Evolutionary conservation across 805 yeast species (phyloP), one percentile per base, ranked within the genome.

Genomic region (Cyberlindnera americana): DNA sequence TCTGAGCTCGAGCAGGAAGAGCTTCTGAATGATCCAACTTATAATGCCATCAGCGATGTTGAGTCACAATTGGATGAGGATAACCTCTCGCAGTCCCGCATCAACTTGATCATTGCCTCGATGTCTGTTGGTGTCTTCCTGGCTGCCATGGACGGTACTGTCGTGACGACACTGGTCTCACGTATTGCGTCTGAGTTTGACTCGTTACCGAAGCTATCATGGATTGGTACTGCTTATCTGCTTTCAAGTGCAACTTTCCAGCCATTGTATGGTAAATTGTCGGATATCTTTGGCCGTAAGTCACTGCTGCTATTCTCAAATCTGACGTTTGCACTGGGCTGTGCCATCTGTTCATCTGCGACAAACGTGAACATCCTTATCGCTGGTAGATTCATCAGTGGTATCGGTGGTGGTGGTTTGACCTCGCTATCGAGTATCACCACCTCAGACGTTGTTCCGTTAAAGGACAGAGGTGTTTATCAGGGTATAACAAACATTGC

Each of bases 391-490:
- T 77, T 84, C 46, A 66, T 89, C 30, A 77, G 91, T 13, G 97
- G 97, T 12, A 73, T 84, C 37, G 96, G 96, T 11, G 96, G 95
- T 14, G 93, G 95, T 8, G 96, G 96, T 1, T 69, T 88, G 53
- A 77, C 85, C 11, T 69, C 88, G 0, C 64, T 87, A 50, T 73
- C 85, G 7, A 77, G 91, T 2, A 84, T 89, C 40, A 74, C 91
- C 1, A 72, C 84, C 49, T 77, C 86, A 14, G 96, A 89, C 60
- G 64, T 88, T 35, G 81, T 88, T 10, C 83, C 95, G 0, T 67
- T 83, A 46, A 70, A 93, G 40, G 77, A 81, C 29, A 69, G 96
- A 43, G 95, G 95, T 2, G 60, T 85, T 22, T 86, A 77, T 59
- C 96, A 89, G 57, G 96, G 96, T 0, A 58, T 84, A 37, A 83